Evolutionary conservation across 2,329 filamentous ascomycete species (phyloP), one percentile per base, ranked within the genome.

Genomic region (Sphaerulina vaccinii): DNA sequence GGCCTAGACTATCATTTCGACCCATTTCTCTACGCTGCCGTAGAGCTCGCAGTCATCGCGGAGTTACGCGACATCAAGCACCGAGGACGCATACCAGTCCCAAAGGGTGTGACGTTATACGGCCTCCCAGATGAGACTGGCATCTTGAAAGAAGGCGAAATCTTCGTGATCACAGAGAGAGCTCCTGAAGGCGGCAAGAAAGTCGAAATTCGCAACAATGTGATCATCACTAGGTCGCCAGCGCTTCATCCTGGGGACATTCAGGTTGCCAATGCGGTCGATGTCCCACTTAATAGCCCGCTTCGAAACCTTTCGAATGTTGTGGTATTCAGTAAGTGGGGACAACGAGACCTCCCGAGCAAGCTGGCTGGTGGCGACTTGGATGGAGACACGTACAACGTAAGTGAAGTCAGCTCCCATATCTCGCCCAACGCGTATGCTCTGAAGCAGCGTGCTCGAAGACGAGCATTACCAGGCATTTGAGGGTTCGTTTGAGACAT

Each of bases 111-210:
- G n/a, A 90, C 88, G 0, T 75, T 95, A 0, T 90, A 90, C 60
- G 90, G 90, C 0, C 77, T 95, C 44, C 87, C 93, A 81, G 90
- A 95, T 56, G 89, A 95, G 68, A 90, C 87, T 0, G 82, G 80
- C 0, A 80, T 78, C 29, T 73, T 95, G 0, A 58, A 78, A 8
- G 83, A 88, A 62, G 79, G 80, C 1, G 75, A 95, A 56, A 79
- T 92, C 0, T 91, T 84, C 60, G 79, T 87, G 47, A 79, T 80
- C 0, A 82, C 79, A 32, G 74, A 83, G 39, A 73, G 54, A 40
- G 48, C 70, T 3, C 42, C 55, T 3, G 54, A 63, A 10, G 62
- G 59, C 11, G 61, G 63, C 3, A 62, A 61, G 35, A 39, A 54
- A 10, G 54, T 67, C 8, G 57, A 79, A 0, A 51, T 64, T 0